Percentiles rank a stretch among this genome's conserved stretches.
Evolutionary conservation across 257 asterid species (phyloP).

Genomic region (Galeopsis tetrahit): DNA sequence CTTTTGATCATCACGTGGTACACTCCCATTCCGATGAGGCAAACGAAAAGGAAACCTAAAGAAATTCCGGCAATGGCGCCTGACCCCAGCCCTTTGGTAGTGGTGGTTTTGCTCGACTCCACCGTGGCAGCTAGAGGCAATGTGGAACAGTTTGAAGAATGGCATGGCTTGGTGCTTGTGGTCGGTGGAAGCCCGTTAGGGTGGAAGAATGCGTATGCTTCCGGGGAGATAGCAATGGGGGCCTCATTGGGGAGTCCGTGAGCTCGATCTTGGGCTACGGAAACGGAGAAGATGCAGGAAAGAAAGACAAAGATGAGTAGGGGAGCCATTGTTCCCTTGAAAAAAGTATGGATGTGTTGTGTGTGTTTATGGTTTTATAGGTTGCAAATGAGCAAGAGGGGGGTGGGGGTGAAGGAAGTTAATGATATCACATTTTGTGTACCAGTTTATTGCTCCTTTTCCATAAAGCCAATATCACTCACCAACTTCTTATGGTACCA

Average conservation of each 20-base stretch:
- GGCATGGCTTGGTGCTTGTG: conserved; percentile 26
- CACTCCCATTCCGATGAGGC: conserved; percentile 45
- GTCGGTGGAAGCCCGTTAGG: conserved; percentile 33
- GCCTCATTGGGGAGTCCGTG: conserved; percentile 43
- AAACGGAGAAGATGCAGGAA: conserved; percentile 21
- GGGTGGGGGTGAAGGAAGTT: conserved; percentile 14
- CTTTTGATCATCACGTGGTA: conserved; percentile 40
- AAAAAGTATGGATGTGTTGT: conserved; percentile 6
- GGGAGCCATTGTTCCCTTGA: conserved; percentile 34
- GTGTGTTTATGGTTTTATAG: conserved; percentile 30
- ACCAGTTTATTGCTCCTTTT: conserved; percentile 5
- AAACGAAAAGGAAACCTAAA: conserved; percentile 36
- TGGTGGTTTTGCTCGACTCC: conserved; percentile 32
- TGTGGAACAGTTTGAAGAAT: conserved; percentile 29
- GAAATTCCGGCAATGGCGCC: conserved; percentile 44
- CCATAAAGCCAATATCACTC: no score
- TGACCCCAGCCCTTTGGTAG: conserved; percentile 30
- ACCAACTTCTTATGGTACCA: no score
- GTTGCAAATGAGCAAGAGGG: conserved; percentile 14
- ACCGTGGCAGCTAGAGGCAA: conserved; percentile 52
- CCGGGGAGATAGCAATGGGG: conserved; percentile 43
- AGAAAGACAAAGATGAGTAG: conserved; percentile 31
- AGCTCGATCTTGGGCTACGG: conserved; percentile 41
- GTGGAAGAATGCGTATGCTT: conserved; percentile 52
- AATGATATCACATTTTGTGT: conserved; percentile 37